phyloP scores from a whole-genome alignment of 176 grass and related monocot species.

The Neostapfia colusana region DNA sequence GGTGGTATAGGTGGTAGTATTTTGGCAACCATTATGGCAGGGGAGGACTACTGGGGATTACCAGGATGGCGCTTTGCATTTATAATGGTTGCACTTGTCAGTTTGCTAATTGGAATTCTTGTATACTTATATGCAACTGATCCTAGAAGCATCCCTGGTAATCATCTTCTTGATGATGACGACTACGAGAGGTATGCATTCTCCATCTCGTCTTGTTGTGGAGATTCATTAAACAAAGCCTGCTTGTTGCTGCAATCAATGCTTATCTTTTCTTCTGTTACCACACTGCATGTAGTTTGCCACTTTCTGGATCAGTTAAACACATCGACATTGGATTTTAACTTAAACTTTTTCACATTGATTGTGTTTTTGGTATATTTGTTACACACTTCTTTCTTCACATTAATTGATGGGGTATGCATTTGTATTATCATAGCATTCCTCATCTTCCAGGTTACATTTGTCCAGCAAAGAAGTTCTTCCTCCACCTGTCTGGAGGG shows the following conservation, averaged over 20 bases:
- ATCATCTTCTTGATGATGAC: slow-evolving; percentile 45
- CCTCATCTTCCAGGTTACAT: slow-evolving; percentile 47
- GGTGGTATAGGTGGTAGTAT: slow-evolving; percentile 53
- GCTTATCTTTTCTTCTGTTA: not conserved
- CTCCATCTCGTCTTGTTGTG: not conserved
- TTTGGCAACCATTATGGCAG: slow-evolving; percentile 87
- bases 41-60: slow-evolving; percentile 65
- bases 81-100: slow-evolving; percentile 67
- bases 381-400: not conserved
- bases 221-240: not conserved
- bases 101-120: slow-evolving; percentile 77
- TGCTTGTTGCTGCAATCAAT: not conserved
- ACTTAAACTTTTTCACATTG: no score
- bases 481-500: slow-evolving; percentile 53
- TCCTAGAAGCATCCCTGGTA: slow-evolving; percentile 58
- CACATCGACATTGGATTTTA: not conserved
- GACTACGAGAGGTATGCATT: slow-evolving; percentile 69
- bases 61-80: slow-evolving; percentile 94
- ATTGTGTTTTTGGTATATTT: not conserved
- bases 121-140: slow-evolving; percentile 83
- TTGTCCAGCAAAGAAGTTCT: slow-evolving; percentile 54
- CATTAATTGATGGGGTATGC: not conserved
- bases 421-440: not conserved
- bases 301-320: not conserved
- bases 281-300: not conserved